These are phyloP conservation scores for Ambrosia artemisiifolia DNA, from an alignment of 129 eudicot genomes.

Conservation along the genomic window DNA sequence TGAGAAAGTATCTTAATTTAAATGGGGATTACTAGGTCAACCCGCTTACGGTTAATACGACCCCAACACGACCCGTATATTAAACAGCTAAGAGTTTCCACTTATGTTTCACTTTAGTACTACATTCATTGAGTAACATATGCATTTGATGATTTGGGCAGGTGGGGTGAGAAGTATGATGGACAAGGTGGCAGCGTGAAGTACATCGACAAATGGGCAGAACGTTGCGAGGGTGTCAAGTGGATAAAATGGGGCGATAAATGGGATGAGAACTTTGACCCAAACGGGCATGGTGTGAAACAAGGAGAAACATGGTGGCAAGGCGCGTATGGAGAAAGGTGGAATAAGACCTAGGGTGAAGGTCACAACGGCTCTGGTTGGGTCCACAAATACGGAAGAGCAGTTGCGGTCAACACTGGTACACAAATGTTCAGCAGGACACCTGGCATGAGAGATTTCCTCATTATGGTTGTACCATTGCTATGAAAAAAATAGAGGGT, in stretches of 20 bases:
- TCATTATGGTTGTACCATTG: constrained; percentile 78
- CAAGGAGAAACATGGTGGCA: constrained; percentile 98
- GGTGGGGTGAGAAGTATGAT: constrained; percentile 95
- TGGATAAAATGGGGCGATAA: constrained; percentile 98
- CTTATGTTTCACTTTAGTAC: no score
- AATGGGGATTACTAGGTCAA: no score
- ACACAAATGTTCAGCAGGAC: constrained; percentile 70
- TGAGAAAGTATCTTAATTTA: no score
- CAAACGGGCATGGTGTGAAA: constrained; percentile 70
- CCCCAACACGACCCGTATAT: no score
- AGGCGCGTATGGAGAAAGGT: constrained; percentile 76
- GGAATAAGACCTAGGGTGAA: constrained; percentile 99
- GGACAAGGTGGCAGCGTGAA: constrained; percentile 87
- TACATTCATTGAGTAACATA: background rate
- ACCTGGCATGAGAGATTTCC: constrained; percentile 92
- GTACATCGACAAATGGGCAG: constrained; percentile 97
- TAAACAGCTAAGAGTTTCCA: no score
- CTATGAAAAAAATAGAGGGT: no score
- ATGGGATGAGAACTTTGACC: constrained; percentile 87
- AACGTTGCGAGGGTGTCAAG: constrained; percentile 74
- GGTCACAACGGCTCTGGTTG: constrained; percentile 89
- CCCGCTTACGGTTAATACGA: no score
- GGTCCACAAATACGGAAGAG: constrained; percentile 93
- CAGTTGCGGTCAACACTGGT: constrained; percentile 97
- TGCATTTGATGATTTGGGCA: constrained; percentile 22